A percentile compares a stretch with the other conserved stretches of the same genome.
phyloP scores from a whole-genome alignment of 306 rosid species.

The Quercus dentata region DNA sequence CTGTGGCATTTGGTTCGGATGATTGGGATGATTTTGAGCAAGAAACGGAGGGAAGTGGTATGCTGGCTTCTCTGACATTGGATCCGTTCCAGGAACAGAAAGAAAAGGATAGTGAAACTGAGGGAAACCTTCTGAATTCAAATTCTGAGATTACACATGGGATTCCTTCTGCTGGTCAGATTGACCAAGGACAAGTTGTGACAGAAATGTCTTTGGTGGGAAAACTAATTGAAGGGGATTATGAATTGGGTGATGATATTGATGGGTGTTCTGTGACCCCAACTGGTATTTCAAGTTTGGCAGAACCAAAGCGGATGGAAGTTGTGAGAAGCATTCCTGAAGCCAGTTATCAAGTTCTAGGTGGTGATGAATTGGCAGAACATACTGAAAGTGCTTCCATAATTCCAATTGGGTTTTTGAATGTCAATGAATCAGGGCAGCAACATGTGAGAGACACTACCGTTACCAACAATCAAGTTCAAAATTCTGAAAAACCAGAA shows the following conservation, averaged over 20 bases:
- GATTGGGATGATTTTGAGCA: conserved; percentile 78
- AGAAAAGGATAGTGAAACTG: conserved; percentile 19
- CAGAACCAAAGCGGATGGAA: conserved; percentile 25
- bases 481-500: conserved; percentile 21
- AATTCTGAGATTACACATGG: conserved; percentile 17
- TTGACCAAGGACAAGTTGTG: conserved; percentile 23
- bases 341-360: conserved; percentile 42
- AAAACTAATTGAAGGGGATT: conserved; percentile 27
- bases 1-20: conserved; percentile 77
- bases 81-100: conserved; percentile 24
- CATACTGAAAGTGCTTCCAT: conserved; percentile 25
- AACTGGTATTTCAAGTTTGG: conserved; percentile 4
- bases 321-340: conserved; percentile 44
- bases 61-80: conserved; percentile 16
- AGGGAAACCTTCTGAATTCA: conserved; percentile 8
- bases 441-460: conserved; percentile 24
- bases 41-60: conserved; percentile 27
- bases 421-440: conserved; percentile 16
- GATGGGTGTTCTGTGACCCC: conserved; percentile 7
- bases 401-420: conserved; percentile 11
- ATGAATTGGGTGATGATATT: conserved; percentile 20
- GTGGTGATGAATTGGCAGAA: conserved; percentile 28
- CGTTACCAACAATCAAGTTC: conserved; percentile 25
- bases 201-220: conserved; percentile 8
- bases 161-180: conserved; percentile 15